These are phyloP conservation scores for Suillus decipiens DNA, from an alignment of 768 basidiomycete species.

Conservation along the genomic window DNA sequence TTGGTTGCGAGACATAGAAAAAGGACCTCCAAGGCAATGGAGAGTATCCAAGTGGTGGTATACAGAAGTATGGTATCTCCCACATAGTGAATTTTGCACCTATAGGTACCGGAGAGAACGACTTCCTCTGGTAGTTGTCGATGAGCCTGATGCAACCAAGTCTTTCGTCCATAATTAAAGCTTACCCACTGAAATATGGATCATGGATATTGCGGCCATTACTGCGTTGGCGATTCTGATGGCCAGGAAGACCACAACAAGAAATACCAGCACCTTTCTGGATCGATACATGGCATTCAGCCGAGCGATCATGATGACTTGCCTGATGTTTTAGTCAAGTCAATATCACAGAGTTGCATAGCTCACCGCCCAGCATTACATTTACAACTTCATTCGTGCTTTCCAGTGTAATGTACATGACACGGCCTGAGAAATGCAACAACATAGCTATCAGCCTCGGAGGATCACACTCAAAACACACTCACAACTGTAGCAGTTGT, in stretches of 20 bases:
- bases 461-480: background rate
- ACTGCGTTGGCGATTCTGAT: background rate
- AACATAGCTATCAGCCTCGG: background rate
- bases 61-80: background rate
- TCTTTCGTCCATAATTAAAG: background rate
- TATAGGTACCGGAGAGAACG: background rate
- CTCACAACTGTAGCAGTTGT: background rate
- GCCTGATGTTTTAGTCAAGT: background rate
- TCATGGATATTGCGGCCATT: background rate
- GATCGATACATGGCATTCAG: background rate
- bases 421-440: background rate
- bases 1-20: background rate
- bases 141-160: background rate
- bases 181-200: background rate
- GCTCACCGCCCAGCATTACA: background rate
- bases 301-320: conserved; percentile 2
- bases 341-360: background rate
- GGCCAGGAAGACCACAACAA: background rate
- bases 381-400: background rate
- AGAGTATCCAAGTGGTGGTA: background rate
- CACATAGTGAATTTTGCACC: background rate
- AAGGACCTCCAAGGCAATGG: background rate
- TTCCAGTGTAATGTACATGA: background rate
- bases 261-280: background rate
- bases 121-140: background rate